Base-by-base conservation (phyloP, 441 rosid genomes). In the Melastoma candidum region DNA sequence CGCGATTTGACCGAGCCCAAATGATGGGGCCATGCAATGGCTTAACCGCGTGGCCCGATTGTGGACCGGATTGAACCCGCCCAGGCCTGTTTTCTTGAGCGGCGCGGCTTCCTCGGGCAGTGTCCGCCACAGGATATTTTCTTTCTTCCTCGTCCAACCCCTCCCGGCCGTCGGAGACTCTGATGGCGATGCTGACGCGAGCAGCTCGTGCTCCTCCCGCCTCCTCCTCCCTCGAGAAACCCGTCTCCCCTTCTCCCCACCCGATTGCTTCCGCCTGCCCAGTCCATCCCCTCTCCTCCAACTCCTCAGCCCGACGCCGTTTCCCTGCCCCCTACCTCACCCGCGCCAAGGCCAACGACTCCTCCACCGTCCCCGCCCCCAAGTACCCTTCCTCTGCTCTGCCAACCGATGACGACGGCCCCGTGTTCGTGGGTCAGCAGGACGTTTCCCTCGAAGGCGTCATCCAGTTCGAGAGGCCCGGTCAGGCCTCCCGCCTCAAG, bases 361-460 rank as follows among this genome's bases (percentile, higher is more conserved):
- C 68, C 55, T 43, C 74, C 17, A 81, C 82, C 43, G 56, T 17
- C 22, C 22, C 92, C 1, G 45, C 59, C 61, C 53, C 86, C 6
- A 60, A 82, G 2, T 48, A 80, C 50, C 46, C 71, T 14, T 26
- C 73, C 39, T 39, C 74, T 3, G 56, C 75, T 49, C 39, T 69
- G 44, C 59, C 76, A 1, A 61, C 74, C 45, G 48, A 48, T 24
- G 51, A 74, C 46, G 22, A 17, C 22, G 77, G 67, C 45, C 72
- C 88, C 11, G 77, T 81, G 54, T 69, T 83, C 4, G 81, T 83
- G 44, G 76, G 75, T 54, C 87, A 74, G 49, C 88, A 85, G 56
- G 69, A 70, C 47, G 82, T 87, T 47, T 86, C 92, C 54, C 63
- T 87, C 32, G 96, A 90, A 64, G 98, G 98, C 10, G 98, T 87